These are phyloP conservation scores for Trypanosoma mega DNA, from an alignment of 208 protist species.

Conservation along the genomic window DNA sequence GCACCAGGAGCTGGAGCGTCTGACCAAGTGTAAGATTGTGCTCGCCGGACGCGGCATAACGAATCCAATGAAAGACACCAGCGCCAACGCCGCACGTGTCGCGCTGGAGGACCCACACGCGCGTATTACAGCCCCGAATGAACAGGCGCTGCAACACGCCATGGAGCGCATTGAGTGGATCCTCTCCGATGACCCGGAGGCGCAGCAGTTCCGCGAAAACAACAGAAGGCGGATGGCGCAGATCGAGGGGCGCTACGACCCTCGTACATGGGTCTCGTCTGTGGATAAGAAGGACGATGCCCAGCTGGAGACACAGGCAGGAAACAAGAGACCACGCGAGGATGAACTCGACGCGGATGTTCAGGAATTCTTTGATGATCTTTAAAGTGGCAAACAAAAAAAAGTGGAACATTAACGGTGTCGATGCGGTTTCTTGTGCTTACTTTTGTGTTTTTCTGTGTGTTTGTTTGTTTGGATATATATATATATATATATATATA, in stretches of 20 bases:
- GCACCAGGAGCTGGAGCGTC: constrained; percentile 87
- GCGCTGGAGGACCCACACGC: constrained; percentile 89
- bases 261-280: constrained; percentile 83
- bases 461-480: no score
- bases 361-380: constrained; percentile 73
- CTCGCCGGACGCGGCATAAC: constrained; percentile 91
- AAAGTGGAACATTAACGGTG: neutral
- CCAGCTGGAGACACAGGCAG: constrained; percentile 19
- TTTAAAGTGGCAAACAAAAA: constrained; percentile 28
- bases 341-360: constrained; percentile 62
- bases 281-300: constrained; percentile 27
- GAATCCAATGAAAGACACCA: constrained; percentile 85
- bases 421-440: neutral
- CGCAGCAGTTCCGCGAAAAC: constrained; percentile 85
- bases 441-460: neutral
- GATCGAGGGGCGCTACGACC: constrained; percentile 90
- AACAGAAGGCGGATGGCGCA: constrained; percentile 88
- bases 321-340: constrained; percentile 42
- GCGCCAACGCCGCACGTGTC: constrained; percentile 59
- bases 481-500: no score
- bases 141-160: constrained; percentile 83
- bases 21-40: constrained; percentile 88
- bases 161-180: constrained; percentile 92
- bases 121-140: constrained; percentile 85
- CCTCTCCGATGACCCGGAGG: constrained; percentile 88